These are phyloP conservation scores for Ustilago lituana DNA, from an alignment of 1,284 basidiomycete genomes.

Conservation along the genomic window DNA sequence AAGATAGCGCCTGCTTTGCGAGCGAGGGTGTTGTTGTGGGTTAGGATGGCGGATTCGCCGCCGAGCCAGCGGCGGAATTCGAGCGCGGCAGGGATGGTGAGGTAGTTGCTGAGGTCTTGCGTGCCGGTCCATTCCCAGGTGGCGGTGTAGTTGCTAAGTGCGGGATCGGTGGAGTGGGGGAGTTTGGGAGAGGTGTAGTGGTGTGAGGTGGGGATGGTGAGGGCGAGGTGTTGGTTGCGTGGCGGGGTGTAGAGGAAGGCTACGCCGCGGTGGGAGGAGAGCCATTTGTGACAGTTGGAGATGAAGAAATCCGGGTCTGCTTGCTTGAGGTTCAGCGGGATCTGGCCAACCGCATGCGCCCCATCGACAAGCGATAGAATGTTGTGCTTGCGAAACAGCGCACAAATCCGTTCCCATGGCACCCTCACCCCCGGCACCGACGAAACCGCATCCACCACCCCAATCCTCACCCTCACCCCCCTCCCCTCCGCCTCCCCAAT, in stretches of 20 bases:
- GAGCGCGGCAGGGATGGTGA: constrained; percentile 71
- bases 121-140: constrained; percentile 53
- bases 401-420: constrained; percentile 80
- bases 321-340: constrained; percentile 59
- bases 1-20: constrained; percentile 74
- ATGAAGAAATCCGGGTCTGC: constrained; percentile 66
- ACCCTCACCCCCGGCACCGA: constrained; percentile 77
- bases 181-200: constrained; percentile 25
- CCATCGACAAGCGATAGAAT: constrained; percentile 74
- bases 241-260: constrained; percentile 81
- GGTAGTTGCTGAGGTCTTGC: constrained; percentile 38
- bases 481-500: constrained; percentile 16
- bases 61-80: constrained; percentile 83
- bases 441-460: constrained; percentile 79
- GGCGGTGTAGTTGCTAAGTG: constrained; percentile 18
- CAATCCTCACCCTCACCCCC: constrained; percentile 81
- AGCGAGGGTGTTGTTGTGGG: constrained; percentile 80
- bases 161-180: constrained; percentile 7
- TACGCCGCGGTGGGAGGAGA: constrained; percentile 77
- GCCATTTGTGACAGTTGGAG: constrained; percentile 53
- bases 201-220: constrained; percentile 76
- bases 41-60: constrained; percentile 81
- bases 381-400: constrained; percentile 47
- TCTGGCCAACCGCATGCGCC: constrained; percentile 80
- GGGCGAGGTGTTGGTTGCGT: constrained; percentile 81